Conservation (phyloP, 371 early-diverging fungal species). For the Mortierella sp. region DNA sequence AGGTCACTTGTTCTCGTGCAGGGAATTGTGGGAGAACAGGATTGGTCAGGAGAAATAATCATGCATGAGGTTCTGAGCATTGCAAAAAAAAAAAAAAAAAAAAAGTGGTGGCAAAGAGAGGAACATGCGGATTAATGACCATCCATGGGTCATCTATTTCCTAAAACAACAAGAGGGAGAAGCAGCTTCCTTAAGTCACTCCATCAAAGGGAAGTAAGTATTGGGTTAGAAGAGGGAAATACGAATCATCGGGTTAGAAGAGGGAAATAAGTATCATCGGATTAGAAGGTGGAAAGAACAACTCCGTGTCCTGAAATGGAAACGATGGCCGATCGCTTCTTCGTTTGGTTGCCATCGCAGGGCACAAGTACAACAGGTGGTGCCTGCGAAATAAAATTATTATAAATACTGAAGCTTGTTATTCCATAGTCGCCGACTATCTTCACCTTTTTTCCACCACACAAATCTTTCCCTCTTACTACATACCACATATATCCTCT, state of each 20-base stretch:
- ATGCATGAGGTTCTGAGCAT: background rate
- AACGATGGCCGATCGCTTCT: background rate
- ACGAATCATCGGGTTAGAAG: too few relatives aligned
- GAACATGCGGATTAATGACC: too few relatives aligned
- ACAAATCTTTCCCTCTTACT: background rate
- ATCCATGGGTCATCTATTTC: too few relatives aligned
- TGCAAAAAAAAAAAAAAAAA: background rate
- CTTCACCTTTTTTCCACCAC: background rate
- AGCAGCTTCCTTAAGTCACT: too few relatives aligned
- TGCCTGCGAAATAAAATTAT: too few relatives aligned
- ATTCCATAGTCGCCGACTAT: background rate
- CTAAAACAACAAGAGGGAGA: too few relatives aligned
- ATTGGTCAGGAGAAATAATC: constrained; percentile 9
- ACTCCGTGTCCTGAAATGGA: constrained; percentile 9
- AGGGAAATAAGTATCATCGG: too few relatives aligned
- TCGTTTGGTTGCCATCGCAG: too few relatives aligned
- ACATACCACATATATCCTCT: background rate
- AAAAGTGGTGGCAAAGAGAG: background rate
- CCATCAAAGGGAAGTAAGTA: too few relatives aligned
- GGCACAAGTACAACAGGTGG: too few relatives aligned
- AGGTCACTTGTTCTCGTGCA: background rate
- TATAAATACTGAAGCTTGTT: too few relatives aligned
- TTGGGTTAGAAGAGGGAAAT: too few relatives aligned
- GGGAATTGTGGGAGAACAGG: constrained; percentile 9
- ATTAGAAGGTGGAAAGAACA: background rate